Percentiles rank a stretch among this genome's conserved stretches.
phyloP scores from a whole-genome alignment of 2,329 filamentous ascomycete species.

The Leptoxyphium fumago region DNA sequence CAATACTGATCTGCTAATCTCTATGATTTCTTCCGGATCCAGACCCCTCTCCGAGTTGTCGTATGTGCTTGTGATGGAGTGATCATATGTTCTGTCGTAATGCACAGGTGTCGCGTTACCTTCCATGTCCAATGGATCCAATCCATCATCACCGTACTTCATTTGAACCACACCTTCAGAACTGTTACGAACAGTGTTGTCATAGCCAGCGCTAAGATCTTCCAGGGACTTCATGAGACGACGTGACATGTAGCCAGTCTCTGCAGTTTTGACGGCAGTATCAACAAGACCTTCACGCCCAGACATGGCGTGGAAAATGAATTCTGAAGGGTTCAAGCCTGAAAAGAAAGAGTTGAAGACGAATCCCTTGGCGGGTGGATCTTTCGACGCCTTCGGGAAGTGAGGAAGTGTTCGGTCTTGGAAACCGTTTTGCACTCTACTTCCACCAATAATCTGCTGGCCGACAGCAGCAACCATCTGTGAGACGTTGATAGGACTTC shows the following conservation, averaged over 20 bases:
- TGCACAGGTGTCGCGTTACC: constrained; percentile 82
- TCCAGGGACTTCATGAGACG: constrained; percentile 96
- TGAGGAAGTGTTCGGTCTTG: constrained; percentile 90
- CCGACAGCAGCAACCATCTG: constrained; percentile 98
- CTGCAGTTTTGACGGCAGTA: constrained; percentile 96
- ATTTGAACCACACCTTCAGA: constrained; percentile 85
- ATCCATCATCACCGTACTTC: constrained; percentile 87
- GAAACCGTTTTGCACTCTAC: constrained; percentile 89
- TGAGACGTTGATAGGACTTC: constrained; percentile 93
- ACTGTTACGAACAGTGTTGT: constrained; percentile 87
- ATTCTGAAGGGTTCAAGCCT: constrained; percentile 77
- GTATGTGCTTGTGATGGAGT: constrained; percentile 62
- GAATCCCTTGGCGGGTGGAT: constrained; percentile 93
- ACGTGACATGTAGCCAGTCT: constrained; percentile 98
- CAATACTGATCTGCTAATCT: constrained; percentile 53
- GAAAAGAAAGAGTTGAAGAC: constrained; percentile 96
- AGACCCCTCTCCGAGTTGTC: constrained; percentile 61
- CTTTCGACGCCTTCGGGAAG: constrained; percentile 82
- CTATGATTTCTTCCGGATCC: constrained; percentile 56
- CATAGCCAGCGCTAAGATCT: constrained; percentile 84
- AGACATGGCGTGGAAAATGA: constrained; percentile 96
- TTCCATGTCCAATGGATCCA: constrained; percentile 97
- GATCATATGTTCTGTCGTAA: constrained; percentile 80
- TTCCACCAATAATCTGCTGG: constrained; percentile 90
- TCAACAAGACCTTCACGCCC: constrained; percentile 97